Percentiles rank a stretch among this genome's conserved stretches.
Conservation (phyloP, 1,284 basidiomycete genomes). For the Sphagnurus paluster region DNA sequence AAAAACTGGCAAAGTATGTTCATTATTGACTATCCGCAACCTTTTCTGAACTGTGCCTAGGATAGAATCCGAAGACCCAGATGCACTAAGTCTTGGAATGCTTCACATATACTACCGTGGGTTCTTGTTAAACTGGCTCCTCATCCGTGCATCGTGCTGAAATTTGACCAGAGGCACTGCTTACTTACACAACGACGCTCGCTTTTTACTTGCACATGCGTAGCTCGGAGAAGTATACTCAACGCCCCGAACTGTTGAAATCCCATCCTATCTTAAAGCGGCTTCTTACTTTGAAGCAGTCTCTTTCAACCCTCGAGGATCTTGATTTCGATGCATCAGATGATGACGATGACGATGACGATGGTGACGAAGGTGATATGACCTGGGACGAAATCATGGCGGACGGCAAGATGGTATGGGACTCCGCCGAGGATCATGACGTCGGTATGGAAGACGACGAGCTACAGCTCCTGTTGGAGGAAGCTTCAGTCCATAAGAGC, state of each 20-base stretch:
- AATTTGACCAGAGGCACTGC: conserved; percentile 66
- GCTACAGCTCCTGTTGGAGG: conserved; percentile 54
- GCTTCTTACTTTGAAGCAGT: conserved; percentile 84
- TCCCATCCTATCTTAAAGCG: conserved; percentile 81
- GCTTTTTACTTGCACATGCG: conserved; percentile 93
- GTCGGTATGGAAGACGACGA: conserved; percentile 49
- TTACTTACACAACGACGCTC: conserved; percentile 89
- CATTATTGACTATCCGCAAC: conserved; percentile 1
- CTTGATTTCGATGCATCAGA: conserved; percentile 70
- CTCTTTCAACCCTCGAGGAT: conserved; percentile 80
- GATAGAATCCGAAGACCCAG: conserved; percentile 44
- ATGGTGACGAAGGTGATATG: conserved; percentile 37
- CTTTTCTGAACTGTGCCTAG: conserved; percentile 32
- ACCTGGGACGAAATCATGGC: conserved; percentile 34
- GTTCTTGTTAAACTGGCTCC: conserved; percentile 31
- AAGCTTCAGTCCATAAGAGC: conserved; percentile 36
- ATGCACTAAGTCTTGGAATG: conserved; percentile 60
- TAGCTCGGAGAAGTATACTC: conserved; percentile 61
- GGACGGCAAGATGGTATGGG: conserved; percentile 36
- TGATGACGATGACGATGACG: conserved; percentile 35
- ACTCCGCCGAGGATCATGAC: conserved; percentile 31
- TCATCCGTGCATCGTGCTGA: not conserved
- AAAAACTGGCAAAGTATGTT: conserved; percentile 57
- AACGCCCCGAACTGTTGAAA: conserved; percentile 64
- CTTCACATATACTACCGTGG: conserved; percentile 76